Percentiles rank a stretch among this genome's conserved stretches.
Conservation (phyloP, 192 early-diverging fungal genomes). For the Umbelopsis isabellina region DNA sequence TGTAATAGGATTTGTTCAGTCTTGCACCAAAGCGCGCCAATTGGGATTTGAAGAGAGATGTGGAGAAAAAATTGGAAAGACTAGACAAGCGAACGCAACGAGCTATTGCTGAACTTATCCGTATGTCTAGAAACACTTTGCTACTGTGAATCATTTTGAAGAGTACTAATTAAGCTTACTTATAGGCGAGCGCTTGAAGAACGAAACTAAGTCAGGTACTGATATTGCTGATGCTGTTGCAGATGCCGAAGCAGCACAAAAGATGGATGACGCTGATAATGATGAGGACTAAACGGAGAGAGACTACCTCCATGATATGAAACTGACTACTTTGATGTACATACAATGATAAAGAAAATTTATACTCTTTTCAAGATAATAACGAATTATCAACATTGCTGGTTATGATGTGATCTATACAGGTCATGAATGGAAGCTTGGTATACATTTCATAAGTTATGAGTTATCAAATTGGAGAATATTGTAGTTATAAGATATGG, state of each 20-base stretch:
- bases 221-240: slow-evolving; percentile 45
- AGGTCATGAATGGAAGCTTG: slow-evolving; percentile 17
- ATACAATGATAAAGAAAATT: not conserved
- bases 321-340: slow-evolving; percentile 2
- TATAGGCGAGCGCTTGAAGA: slow-evolving; percentile 34
- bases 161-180: not conserved
- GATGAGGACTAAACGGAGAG: not conserved
- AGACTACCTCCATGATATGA: not conserved
- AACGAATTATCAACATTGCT: too few species aligned
- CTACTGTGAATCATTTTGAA: not conserved
- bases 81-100: slow-evolving; percentile 72
- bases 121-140: slow-evolving; percentile 41
- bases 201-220: slow-evolving; percentile 23
- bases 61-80: slow-evolving; percentile 74
- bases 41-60: slow-evolving; percentile 89
- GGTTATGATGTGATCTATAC: slow-evolving; percentile 12
- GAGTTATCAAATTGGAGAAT: not conserved
- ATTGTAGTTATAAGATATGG: not conserved
- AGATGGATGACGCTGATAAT: slow-evolving; percentile 21
- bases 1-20: slow-evolving; percentile 70
- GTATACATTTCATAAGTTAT: slow-evolving; percentile 14
- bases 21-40: slow-evolving; percentile 87
- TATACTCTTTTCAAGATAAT: not conserved
- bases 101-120: slow-evolving; percentile 78
- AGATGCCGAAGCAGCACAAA: slow-evolving; percentile 38